Conservation (phyloP, 345 rosid species). For the Syzygium aqueum region DNA sequence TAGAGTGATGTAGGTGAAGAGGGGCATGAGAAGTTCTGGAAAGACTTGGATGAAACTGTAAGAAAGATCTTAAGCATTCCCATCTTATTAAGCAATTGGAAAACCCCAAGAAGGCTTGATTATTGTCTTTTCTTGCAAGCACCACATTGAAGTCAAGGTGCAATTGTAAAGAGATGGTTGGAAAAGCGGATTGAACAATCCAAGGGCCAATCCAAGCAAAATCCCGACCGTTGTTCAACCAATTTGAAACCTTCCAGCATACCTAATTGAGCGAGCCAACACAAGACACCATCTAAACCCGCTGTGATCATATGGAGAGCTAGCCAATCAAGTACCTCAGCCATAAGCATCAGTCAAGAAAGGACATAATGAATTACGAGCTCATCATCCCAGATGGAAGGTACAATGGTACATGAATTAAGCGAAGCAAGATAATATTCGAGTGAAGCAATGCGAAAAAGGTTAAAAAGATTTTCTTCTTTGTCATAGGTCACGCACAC, state of each 20-base stretch:
- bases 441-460: background rate
- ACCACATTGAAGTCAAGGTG: background rate
- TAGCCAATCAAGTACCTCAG: background rate
- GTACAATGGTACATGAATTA: background rate
- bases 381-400: background rate
- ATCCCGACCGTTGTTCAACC: background rate
- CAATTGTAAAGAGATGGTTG: background rate
- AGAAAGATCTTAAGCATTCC: background rate
- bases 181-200: background rate
- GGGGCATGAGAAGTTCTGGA: background rate
- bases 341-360: background rate
- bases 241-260: background rate
- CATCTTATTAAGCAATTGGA: background rate
- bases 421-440: too few species aligned
- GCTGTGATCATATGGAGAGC: background rate
- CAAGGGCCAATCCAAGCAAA: background rate
- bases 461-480: background rate
- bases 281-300: background rate
- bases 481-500: background rate
- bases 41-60: background rate
- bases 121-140: background rate
- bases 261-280: background rate
- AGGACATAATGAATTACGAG: background rate
- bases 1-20: background rate
- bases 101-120: background rate